These are phyloP conservation scores for Cytospora schulzeri DNA, from an alignment of 2,329 filamentous ascomycete species.

Conservation along the genomic window DNA sequence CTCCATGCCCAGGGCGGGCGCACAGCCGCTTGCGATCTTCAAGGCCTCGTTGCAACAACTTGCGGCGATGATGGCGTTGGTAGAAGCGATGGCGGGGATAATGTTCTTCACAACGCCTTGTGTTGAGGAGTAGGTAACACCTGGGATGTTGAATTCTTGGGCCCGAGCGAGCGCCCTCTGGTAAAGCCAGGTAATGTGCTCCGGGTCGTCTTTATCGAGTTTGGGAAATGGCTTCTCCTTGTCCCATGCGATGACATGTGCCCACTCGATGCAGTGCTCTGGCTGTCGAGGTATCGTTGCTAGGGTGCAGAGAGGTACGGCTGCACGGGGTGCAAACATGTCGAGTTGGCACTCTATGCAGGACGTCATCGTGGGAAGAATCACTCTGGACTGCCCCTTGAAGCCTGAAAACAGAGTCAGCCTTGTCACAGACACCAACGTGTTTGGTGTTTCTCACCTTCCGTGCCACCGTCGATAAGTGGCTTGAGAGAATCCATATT, in stretches of 20 bases:
- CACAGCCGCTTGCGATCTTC: constrained; percentile 84
- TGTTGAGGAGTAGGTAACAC: constrained; percentile 92
- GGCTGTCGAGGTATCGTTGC: constrained; percentile 95
- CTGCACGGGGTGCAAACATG: constrained; percentile 97
- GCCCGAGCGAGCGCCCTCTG: constrained; percentile 80
- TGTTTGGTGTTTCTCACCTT: constrained; percentile 55
- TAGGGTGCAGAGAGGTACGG: constrained; percentile 93
- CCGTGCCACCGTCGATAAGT: constrained; percentile 92
- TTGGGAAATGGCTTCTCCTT: constrained; percentile 78
- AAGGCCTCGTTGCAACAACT: constrained; percentile 96
- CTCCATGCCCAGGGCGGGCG: constrained; percentile 75
- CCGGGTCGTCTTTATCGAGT: constrained; percentile 93
- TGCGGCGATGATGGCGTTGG: constrained; percentile 94
- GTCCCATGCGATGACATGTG: constrained; percentile 97
- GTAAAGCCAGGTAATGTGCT: constrained; percentile 97
- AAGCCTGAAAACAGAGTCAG: constrained; percentile 61
- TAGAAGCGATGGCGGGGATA: constrained; percentile 96
- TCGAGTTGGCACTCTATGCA: constrained; percentile 98
- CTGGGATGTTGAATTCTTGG: constrained; percentile 83
- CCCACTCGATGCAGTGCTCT: constrained; percentile 98
- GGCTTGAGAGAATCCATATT: constrained; percentile 88
- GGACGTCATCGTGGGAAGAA: constrained; percentile 88
- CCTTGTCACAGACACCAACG: background rate
- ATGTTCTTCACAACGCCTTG: constrained; percentile 99
- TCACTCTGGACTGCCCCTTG: constrained; percentile 93